These are phyloP conservation scores for Xylaria sp. DNA, from an alignment of 2,329 filamentous ascomycete genomes.

Conservation along the genomic window DNA sequence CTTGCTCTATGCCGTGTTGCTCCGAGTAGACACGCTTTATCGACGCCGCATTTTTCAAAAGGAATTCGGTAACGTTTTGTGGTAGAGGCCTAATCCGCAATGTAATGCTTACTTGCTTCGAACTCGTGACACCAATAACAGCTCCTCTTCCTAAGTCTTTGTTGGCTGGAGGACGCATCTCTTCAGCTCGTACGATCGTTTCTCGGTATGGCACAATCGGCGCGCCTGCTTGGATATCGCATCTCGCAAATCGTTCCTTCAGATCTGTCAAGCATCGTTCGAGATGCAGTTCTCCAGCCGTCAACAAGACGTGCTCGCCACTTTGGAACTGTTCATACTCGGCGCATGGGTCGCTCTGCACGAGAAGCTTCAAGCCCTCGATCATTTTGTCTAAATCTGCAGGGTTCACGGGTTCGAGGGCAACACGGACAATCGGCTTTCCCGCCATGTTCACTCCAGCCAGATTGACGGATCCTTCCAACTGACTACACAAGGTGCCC, in stretches of 20 bases:
- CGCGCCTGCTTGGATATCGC: conserved; percentile 92
- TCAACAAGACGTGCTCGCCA: conserved; percentile 94
- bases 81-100: conserved; percentile 84
- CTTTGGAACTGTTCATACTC: conserved; percentile 93
- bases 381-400: conserved; percentile 96
- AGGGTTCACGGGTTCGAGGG: conserved; percentile 91
- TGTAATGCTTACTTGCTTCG: conserved; percentile 83
- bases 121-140: conserved; percentile 78
- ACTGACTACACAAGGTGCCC: conserved; percentile 88
- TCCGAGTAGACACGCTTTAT: conserved; percentile 84
- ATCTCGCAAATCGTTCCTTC: conserved; percentile 89
- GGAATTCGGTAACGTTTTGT: conserved; percentile 80
- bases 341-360: conserved; percentile 94
- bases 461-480: conserved; percentile 88
- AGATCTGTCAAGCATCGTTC: conserved; percentile 95
- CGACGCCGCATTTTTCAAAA: conserved; percentile 80
- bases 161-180: conserved; percentile 91
- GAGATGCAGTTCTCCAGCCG: conserved; percentile 92
- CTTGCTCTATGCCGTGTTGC: conserved; percentile 62
- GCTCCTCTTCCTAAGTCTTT: conserved; percentile 87
- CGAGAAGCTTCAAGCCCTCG: conserved; percentile 82
- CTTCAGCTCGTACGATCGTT: conserved; percentile 84
- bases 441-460: conserved; percentile 83
- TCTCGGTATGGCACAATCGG: conserved; percentile 97
- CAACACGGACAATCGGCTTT: conserved; percentile 93